Percentiles rank a stretch among this genome's conserved stretches.
These are phyloP conservation scores for Wakefieldia striispora DNA, from an alignment of 768 basidiomycete species.

Conservation along the genomic window DNA sequence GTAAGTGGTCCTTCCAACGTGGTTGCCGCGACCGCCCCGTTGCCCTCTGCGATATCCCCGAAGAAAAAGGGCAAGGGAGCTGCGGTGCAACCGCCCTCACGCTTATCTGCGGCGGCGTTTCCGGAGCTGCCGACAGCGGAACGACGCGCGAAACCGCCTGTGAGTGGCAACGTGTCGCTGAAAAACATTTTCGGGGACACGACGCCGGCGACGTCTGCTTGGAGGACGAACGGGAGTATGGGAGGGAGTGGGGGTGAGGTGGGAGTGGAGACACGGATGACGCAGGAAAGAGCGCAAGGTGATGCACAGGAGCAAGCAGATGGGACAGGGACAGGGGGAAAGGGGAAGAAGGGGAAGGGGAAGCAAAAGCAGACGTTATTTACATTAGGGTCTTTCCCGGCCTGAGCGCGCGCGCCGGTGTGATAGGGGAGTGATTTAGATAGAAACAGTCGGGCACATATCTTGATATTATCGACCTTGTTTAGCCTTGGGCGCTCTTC, in stretches of 20 bases:
- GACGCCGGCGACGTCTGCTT: slow-evolving; percentile 31
- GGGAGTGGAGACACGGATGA: not conserved
- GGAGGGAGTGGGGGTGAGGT: not conserved
- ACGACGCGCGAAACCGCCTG: slow-evolving; percentile 41
- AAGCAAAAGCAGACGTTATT: slow-evolving; percentile 87
- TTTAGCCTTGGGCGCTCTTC: no score
- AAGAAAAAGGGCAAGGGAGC: slow-evolving; percentile 10
- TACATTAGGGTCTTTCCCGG: slow-evolving; percentile 52
- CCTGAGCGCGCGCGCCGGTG: slow-evolving; percentile 9
- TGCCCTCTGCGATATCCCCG: not conserved
- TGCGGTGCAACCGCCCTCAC: slow-evolving; percentile 30
- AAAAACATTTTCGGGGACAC: slow-evolving; percentile 50
- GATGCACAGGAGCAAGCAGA: slow-evolving; percentile 1
- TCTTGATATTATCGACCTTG: no score
- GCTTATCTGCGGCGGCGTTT: slow-evolving; percentile 57
- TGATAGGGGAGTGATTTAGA: no score
- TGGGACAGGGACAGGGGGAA: slow-evolving; percentile 25
- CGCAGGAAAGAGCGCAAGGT: not conserved
- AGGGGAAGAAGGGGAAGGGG: slow-evolving; percentile 74
- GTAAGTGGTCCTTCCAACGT: not conserved
- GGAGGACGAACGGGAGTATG: slow-evolving; percentile 17
- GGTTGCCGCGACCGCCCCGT: not conserved
- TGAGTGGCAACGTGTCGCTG: slow-evolving; percentile 65
- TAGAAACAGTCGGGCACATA: no score
- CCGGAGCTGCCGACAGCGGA: slow-evolving; percentile 61